Base-by-base conservation (phyloP, 371 early-diverging fungal genomes). In the Fennellomyces sp. region DNA sequence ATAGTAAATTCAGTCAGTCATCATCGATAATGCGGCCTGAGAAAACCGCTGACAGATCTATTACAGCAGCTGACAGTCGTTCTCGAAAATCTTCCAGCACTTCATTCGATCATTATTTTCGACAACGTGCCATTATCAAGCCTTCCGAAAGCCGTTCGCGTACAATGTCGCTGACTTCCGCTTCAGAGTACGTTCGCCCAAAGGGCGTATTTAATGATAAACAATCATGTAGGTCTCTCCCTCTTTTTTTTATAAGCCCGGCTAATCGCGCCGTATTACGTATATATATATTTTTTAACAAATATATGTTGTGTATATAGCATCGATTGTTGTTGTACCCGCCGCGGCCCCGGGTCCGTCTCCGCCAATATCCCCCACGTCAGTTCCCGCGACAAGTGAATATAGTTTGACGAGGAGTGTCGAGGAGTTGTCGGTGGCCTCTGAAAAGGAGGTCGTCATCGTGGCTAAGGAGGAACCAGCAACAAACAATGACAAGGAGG, bases 21-120 rank as follows among this genome's bases (percentile, higher is more conserved):
- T 45, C 45, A n/a, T 15, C 45, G 45, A 8, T 17, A 7, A 45
- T 45, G 17, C 27, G 17, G 51, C 33, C 51, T 51, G 51, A 51
- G 51, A 51, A 51, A 51, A 51, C 28, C 29, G 51, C 51, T 51
- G 51, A 51, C 51, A 51, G 30, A 51, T 31, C 19, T 8, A 45
- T 45, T 8, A 17, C 7, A 28, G 29, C 51, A 51, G 45, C 17
- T 23, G 45, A 25, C n/a, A 23, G 23, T 45, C 45, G 45, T 26
- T 51, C 51, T 15, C 27, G 33, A n/a, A 51, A 51, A 15, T 17
- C 29, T 51, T 45, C 51, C 13, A 51, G 29, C 6, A 23, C 51
- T 4, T 30, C 51, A 2, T 51, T 21, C 11, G 30, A 51, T 6
- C 10, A 28, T 13, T 51, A 51, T 51, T 27, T 28, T 15, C 51